phyloP scores from a whole-genome alignment of 345 rosid species.

The Trapa bicornis region DNA sequence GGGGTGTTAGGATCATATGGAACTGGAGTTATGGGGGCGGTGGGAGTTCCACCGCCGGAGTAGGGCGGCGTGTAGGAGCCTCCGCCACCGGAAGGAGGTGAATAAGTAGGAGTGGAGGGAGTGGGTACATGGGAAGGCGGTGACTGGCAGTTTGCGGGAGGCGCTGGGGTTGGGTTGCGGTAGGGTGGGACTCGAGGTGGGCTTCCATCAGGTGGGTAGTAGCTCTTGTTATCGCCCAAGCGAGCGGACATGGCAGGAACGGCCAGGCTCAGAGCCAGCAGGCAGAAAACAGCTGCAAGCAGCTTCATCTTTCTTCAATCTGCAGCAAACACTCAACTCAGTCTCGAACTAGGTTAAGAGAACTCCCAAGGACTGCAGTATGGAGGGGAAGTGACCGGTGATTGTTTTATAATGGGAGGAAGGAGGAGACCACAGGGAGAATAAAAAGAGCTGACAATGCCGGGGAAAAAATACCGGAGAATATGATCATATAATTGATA shows the following conservation, averaged over 20 bases:
- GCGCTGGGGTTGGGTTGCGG: constrained; percentile 9
- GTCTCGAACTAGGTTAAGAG: background rate
- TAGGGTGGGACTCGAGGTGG: constrained; percentile 33
- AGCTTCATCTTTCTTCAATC: background rate
- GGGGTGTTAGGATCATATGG: constrained; percentile 33
- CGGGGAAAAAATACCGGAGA: constrained; percentile 5
- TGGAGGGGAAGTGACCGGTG: background rate
- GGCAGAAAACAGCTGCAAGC: background rate
- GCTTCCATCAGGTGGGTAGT: constrained; percentile 46
- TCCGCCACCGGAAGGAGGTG: constrained; percentile 37
- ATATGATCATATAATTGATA: constrained; percentile 11
- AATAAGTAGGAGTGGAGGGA: constrained; percentile 12
- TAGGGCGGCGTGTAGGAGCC: constrained; percentile 38
- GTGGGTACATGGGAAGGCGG: constrained; percentile 2
- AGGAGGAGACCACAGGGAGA: constrained; percentile 4
- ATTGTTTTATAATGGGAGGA: constrained; percentile 8
- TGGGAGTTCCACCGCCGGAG: constrained; percentile 9
- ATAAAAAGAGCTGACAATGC: constrained; percentile 52
- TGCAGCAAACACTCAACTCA: background rate
- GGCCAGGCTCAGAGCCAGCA: constrained; percentile 26
- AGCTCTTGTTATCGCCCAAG: constrained; percentile 54
- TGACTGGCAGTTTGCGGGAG: too few species aligned
- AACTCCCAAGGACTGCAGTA: background rate
- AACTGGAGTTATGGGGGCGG: constrained; percentile 4
- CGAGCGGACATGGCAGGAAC: constrained; percentile 26